Conservation (phyloP, 192 early-diverging fungal species). For the Irineochytrium annulatum region DNA sequence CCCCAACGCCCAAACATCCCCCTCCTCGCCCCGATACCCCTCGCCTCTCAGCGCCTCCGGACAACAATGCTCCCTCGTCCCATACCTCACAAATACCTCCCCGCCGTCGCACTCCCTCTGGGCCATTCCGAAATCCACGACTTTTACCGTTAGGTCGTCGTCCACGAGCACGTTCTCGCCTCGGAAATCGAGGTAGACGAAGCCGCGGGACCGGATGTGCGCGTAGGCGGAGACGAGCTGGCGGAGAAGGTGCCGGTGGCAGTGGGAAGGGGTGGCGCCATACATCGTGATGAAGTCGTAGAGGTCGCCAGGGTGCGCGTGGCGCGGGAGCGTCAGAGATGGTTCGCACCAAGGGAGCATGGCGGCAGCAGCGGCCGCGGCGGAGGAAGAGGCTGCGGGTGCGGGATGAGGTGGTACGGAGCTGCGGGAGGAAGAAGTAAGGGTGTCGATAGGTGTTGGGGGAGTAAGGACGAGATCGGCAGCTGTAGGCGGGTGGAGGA, state of each 20-base stretch:
- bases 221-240: constrained; percentile 26
- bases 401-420: too few species aligned
- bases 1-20: constrained; percentile 32
- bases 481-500: too few species aligned
- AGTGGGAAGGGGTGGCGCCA: constrained; percentile 5
- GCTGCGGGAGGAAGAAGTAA: too few species aligned
- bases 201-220: constrained; percentile 1
- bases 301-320: constrained; percentile 32
- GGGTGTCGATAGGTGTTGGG: too few species aligned
- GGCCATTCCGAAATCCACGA: constrained; percentile 34
- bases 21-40: constrained; percentile 23
- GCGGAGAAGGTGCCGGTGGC: constrained; percentile 22
- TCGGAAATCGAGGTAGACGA: constrained; percentile 32
- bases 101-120: constrained; percentile 10
- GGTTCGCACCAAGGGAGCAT: too few species aligned
- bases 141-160: constrained; percentile 29
- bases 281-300: constrained; percentile 32
- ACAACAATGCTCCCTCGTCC: constrained; percentile 15
- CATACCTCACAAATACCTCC: constrained; percentile 17
- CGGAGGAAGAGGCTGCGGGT: neutral
- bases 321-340: constrained; percentile 21
- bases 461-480: too few species aligned
- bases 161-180: constrained; percentile 29
- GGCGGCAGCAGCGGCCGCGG: neutral
- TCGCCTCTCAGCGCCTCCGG: constrained; percentile 26